Base-by-base conservation (phyloP, 202 grass and related monocot genomes). In the Saccharum hybrid region DNA sequence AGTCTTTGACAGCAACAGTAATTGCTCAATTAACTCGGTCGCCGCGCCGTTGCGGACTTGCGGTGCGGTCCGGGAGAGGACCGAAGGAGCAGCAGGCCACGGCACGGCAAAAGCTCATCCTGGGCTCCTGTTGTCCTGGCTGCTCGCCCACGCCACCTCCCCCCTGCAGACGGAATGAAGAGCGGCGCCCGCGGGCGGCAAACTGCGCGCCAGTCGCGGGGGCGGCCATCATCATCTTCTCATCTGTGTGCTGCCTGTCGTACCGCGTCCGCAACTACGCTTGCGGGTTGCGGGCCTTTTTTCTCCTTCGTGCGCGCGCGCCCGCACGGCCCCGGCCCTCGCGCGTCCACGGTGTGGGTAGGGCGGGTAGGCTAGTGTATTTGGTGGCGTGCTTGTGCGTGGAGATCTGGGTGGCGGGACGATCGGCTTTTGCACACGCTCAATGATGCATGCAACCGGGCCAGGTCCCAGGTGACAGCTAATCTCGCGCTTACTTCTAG, bases 391-490 rank as follows among this genome's bases (percentile, higher is more conserved):
- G 43, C 43, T 14, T n/a, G 46, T 12, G 62, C 68, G 9, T 64
- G 71, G 74, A 68, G 87, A 84, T 84, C 87, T 48, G 21, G 21
- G 6, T n/a, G 52, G 52, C 18, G 6, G 18, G 52, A 43, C 13
- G 46, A 40, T 61, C 76, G 52, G 51, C 79, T 52, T 48, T 79
- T 41, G 77, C 82, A 85, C 63, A 85, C 77, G 76, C 82, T 71
- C 82, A 46, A 89, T 85, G 13, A 89, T 89, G 76, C 48, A 16
- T 2, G n/a, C 21, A 28, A 11, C 9, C 9, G 21, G 68, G 2
- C 48, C 68, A 31, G 26, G 66, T 74, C 69, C 43, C 69, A 33
- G 30, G 67, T 83, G 82, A 80, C 71, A 88, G 52, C 87, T 75
- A 68, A 63, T 52, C 34, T 70, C 66, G 64, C 77, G 34, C 77